Evolutionary conservation across 768 basidiomycete genomes (phyloP), one percentile per base, ranked within the genome.

Genomic region (Amyloporia xantha): DNA sequence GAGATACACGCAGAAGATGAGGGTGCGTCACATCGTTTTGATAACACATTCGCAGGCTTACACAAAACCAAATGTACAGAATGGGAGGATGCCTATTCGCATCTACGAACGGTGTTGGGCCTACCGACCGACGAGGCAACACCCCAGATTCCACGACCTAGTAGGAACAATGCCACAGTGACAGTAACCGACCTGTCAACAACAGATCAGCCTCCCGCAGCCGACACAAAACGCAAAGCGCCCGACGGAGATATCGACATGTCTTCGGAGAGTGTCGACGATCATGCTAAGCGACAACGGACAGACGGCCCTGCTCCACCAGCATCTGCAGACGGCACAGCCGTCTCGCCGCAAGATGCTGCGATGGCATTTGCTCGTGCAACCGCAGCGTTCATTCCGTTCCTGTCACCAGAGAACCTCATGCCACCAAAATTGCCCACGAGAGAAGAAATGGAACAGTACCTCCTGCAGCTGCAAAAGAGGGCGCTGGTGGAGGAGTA

Each of bases 401-500:
- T 92, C 68, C 71, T 94, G n/a, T 70, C 80, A 17, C 69, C 82
- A 17, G 82, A 85, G 53, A 74, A 83, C 50, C 74, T 95, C 7
- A 60, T 88, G 45, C 80, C 84, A 10, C 91, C 92, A 0, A 82
- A 77, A 56, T 65, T 94, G 66, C 87, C 89, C 1, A 80, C 78
- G 1, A 72, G 77, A 48, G 77, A 79, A 40, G 88, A 94, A 65
- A 85, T 91, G 86, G 90, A 90, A 62, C 63, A 66, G 19, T 77
- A 87, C 9, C 63, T 96, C 47, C 72, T 96, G 49, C 77, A 75
- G 23, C 69, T 92, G 53, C 75, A 86, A 61, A 94, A 95, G 69
- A 77, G 82, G 67, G 84, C 84, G 19, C 66, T 95, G 38, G 79
- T 91, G 48, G 84, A 90, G 58, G 91, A 96, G 63, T 84, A 84